phyloP scores from a whole-genome alignment of 176 grass and related monocot species.

The Rhynchospora tenuis region DNA sequence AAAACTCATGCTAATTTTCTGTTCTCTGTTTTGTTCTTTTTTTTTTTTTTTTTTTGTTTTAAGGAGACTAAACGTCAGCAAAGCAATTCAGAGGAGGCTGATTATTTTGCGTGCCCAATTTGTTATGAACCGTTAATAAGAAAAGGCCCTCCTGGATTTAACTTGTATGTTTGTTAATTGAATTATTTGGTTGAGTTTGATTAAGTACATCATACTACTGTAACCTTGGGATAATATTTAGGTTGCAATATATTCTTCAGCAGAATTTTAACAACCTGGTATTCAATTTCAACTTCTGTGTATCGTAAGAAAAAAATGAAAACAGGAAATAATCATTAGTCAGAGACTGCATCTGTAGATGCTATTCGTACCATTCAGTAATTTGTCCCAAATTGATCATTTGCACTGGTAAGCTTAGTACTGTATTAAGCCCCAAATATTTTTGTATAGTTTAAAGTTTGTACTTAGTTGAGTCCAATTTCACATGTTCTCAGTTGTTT shows the following conservation, averaged over 20 bases:
- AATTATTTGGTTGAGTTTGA: background rate
- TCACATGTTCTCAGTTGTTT: background rate
- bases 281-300: no score
- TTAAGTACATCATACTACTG: background rate
- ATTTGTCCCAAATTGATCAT: no score
- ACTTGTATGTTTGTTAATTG: conserved; percentile 42
- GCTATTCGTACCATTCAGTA: no score
- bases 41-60: background rate
- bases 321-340: no score
- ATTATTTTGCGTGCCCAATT: conserved; percentile 78
- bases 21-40: background rate
- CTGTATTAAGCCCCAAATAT: background rate
- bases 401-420: no score
- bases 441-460: background rate
- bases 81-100: conserved; percentile 23
- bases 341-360: no score
- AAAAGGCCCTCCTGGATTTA: conserved; percentile 80
- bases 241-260: background rate
- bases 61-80: conserved; percentile 44
- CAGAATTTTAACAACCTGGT: background rate
- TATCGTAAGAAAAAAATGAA: no score
- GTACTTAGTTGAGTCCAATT: background rate
- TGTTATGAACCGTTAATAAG: conserved; percentile 76
- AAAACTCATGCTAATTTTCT: background rate
- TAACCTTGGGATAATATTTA: background rate